Evolutionary conservation across 2,329 filamentous ascomycete species (phyloP), one percentile per base, ranked within the genome.

Genomic region (Thelonectria olida): DNA sequence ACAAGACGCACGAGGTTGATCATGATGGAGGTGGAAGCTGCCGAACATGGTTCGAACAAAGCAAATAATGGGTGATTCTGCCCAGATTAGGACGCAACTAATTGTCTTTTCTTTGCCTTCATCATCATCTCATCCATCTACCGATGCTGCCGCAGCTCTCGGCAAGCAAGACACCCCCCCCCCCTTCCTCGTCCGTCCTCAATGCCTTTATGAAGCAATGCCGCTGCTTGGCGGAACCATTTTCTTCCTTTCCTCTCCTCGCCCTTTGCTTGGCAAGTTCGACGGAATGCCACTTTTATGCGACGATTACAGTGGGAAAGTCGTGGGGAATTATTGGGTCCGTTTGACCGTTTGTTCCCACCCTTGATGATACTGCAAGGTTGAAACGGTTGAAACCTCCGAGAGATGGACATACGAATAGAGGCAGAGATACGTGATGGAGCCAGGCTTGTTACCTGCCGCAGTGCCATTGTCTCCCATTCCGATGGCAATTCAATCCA

Each of bases 201-300:
- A n/a, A n/a, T n/a, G n/a, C n/a, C n/a, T n/a, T n/a, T n/a, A n/a
- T n/a, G n/a, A n/a, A n/a, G n/a, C n/a, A n/a, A n/a, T n/a, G n/a
- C 44, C 36, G 42, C 20, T 44, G 51, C 57, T 60, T 54, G 57
- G 50, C 51, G 51, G 57, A 54, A 39, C 39, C n/a, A 38, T 49
- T 7, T 41, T 50, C 13, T 54, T 54, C 44, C 44, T 34, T 44
- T 41, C 28, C 55, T 34, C 41, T 19, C 34, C 23, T 38, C 17
- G 19, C 19, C 19, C 20, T 47, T 23, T 19, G 15, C 5, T 19
- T 20, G 10, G 6, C 28, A 31, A 20, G 8, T 41, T 6, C 6
- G 38, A n/a, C n/a, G n/a, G n/a, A n/a, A n/a, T n/a, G n/a, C n/a
- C n/a, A n/a, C n/a, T n/a, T n/a, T n/a, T 41, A 10, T 20, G n/a